phyloP scores from a whole-genome alignment of 2,329 filamentous ascomycete genomes.

The Colletotrichum horii region DNA sequence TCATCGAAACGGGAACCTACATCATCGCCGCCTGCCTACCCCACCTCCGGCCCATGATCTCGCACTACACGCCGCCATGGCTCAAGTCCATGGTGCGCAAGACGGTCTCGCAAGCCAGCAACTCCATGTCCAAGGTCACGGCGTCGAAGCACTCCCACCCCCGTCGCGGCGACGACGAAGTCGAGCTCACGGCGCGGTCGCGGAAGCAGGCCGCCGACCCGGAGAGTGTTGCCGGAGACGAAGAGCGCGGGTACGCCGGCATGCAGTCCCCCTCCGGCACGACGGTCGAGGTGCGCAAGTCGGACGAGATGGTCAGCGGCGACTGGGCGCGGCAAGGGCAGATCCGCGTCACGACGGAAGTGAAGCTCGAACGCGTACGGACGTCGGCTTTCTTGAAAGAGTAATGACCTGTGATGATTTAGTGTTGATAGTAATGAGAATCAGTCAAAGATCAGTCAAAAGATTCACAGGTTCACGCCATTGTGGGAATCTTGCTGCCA shows the following conservation, averaged over 20 bases:
- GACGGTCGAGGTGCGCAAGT: conserved; percentile 8
- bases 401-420: background rate
- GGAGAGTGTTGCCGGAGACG: background rate
- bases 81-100: conserved; percentile 14
- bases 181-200: conserved; percentile 12
- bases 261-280: background rate
- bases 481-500: background rate
- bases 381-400: background rate
- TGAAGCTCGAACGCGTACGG: conserved; percentile 1
- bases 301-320: background rate
- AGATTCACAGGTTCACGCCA: background rate
- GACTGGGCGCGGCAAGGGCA: background rate
- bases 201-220: background rate
- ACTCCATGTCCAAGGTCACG: background rate
- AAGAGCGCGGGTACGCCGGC: conserved; percentile 3
- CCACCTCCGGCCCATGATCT: conserved; percentile 24
- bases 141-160: background rate
- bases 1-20: conserved; percentile 16
- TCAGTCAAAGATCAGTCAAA: background rate
- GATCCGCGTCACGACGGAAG: conserved; percentile 11
- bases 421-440: background rate
- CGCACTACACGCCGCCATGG: conserved; percentile 18
- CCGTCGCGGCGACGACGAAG: background rate
- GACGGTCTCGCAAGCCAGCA: conserved; percentile 10
- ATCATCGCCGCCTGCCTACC: conserved; percentile 31